Evolutionary conservation across 768 basidiomycete species (phyloP), one percentile per base, ranked within the genome.

Genomic region (Lentinula lateritia): DNA sequence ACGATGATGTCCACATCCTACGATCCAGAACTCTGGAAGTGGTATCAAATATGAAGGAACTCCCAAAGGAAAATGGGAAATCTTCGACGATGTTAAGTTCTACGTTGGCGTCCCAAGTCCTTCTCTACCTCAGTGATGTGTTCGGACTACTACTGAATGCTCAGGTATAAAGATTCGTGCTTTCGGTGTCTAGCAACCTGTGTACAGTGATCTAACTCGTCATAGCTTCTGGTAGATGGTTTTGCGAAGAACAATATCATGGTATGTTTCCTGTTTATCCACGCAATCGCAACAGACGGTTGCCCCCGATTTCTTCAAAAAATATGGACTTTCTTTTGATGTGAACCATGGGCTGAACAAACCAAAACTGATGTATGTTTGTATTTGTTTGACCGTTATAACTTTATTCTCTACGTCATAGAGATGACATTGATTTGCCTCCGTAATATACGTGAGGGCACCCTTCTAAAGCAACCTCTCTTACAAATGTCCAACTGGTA

Each of bases 81-180:
- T 66, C 55, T 74, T 80, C 56, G 72, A 66, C 28, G 79, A 77
- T 7, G 64, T 78, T 35, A 63, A 72, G 18, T 74, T 70, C 62
- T 82, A 81, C 61, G 73, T 80, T 41, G 72, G 73, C 6, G 75
- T 75, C 3, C 79, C 80, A 75, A 53, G 77, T 72, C 58, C 62
- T 77, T 55, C 67, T 77, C 15, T 77, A 75, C 71, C 67, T 81
- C 38, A 65, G 74, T 50, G 80, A 78, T 62, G 65, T 71, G 50
- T 79, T 75, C 52, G 79, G 78, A 35, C 64, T 75, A 43, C 65
- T 77, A 6, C 15, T 58, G 61, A 80, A 80, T 62, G 42, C 58
- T 53, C 46, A 68, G 57, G 69, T 69, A 36, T 18, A 59, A 12
- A 6, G 7, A 6, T 56, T n/a, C 3, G 28, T 28, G 34, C 3